Evolutionary conservation across 306 rosid species (phyloP), one percentile per base, ranked within the genome.

Genomic region (Fragaria ananassa): DNA sequence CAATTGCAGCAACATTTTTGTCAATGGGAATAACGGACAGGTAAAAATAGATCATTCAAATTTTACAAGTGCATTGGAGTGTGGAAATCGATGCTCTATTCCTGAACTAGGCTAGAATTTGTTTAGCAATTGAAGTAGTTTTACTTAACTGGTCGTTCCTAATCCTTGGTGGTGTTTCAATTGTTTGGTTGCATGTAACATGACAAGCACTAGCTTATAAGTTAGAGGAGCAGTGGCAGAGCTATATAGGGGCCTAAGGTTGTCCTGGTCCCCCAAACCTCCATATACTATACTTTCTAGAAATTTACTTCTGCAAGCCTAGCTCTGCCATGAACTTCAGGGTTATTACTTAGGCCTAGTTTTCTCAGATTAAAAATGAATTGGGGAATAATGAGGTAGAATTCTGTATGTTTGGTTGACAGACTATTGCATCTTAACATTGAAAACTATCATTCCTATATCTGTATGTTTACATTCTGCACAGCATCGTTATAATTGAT

Each of bases 1-100:
- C 81, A 94, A 94, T 58, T 94, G 98, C 81, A 94, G 98, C 60
- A 94, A 94, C 86, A 90, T 94, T 83, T 91, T 94, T 68, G 82
- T 94, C 70, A 94, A 94, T 74, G 98, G 97, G 37, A 94, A 91
- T 65, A 79, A 88, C 51, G 98, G 97, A 49, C 93, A 91, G 96
- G 98, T 91, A 79, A 60, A 57, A 29, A 58, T 17, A 39, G 21
- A 17, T 56, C 73, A 1, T 75, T 27, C 8, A 2, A 51, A 25
- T 76, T 51, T 21, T 1, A 47, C 44, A 7, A 31, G 14, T 4
- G 17, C 37, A 31, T 46, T 69, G 62, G 25, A 47, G 39, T 53
- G 4, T 53, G 47, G 39, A 66, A 23, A 25, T 45, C 11, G 0
- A 47, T 67, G 39, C 39, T 27, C 42, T 50, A 4, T 21, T 41